These are phyloP conservation scores for Tuber borchii DNA, from an alignment of 495 filamentous ascomycete species.

Conservation along the genomic window DNA sequence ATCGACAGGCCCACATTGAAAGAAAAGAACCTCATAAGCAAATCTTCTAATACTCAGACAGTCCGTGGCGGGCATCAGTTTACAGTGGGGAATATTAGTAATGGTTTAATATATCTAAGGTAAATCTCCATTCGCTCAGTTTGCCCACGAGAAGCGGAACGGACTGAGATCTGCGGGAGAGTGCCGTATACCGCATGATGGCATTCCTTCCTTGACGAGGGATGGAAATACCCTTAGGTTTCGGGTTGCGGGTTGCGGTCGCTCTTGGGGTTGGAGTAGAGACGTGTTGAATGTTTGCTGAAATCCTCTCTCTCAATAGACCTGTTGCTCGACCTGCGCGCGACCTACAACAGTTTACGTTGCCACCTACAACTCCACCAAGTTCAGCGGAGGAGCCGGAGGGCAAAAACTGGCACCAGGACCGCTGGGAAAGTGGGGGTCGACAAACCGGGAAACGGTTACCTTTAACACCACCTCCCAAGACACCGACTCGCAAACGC, in stretches of 20 bases:
- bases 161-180: not conserved
- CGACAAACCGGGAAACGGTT: conserved; percentile 21
- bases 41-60: conserved; percentile 41
- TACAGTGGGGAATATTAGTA: conserved; percentile 88
- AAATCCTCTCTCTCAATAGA: conserved; percentile 17
- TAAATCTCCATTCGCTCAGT: conserved; percentile 48
- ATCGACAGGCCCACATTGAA: conserved; percentile 30
- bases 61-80: conserved; percentile 62
- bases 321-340: conserved; percentile 40
- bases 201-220: not conserved
- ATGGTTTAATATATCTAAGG: conserved; percentile 91
- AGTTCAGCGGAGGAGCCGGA: conserved; percentile 40
- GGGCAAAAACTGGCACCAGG: conserved; percentile 27
- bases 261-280: not conserved
- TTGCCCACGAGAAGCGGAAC: not conserved
- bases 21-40: conserved; percentile 16
- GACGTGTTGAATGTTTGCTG: conserved; percentile 9
- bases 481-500: conserved; percentile 35
- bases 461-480: conserved; percentile 35
- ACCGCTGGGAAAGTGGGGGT: conserved; percentile 19
- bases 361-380: conserved; percentile 41
- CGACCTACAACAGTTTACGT: conserved; percentile 36
- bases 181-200: not conserved
- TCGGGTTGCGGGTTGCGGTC: not conserved
- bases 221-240: not conserved